Evolutionary conservation across 2,329 filamentous ascomycete species (phyloP).

Genomic region (Pseudocercospora macadamiae): DNA sequence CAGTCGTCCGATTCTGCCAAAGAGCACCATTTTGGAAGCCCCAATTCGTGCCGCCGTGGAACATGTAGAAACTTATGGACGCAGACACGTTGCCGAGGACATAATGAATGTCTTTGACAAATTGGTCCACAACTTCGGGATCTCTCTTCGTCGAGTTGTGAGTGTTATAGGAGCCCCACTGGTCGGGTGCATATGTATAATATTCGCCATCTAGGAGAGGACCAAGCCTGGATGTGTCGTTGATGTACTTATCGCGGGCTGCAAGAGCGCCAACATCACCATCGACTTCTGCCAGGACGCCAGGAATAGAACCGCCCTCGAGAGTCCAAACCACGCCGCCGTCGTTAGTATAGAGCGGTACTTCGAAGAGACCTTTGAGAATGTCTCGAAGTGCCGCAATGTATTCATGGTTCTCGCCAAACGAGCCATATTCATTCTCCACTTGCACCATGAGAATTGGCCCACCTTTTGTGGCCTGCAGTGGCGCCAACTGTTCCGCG

Average conservation of each 20-base stretch:
- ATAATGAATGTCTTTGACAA: conserved; percentile 33
- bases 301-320: conserved; percentile 48
- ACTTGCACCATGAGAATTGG: conserved; percentile 56
- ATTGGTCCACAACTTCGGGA: conserved; percentile 24
- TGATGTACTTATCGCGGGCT: conserved; percentile 49
- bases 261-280: conserved; percentile 49
- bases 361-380: conserved; percentile 47
- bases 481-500: conserved; percentile 40
- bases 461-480: conserved; percentile 49
- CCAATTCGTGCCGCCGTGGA: conserved; percentile 58
- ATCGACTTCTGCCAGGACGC: conserved; percentile 52
- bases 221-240: conserved; percentile 47
- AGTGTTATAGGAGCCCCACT: conserved; percentile 46
- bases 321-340: conserved; percentile 50
- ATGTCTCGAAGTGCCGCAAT: conserved; percentile 47
- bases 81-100: conserved; percentile 31
- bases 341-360: conserved; percentile 55
- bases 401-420: conserved; percentile 51
- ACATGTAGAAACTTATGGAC: conserved; percentile 57
- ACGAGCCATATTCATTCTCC: conserved; percentile 58
- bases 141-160: conserved; percentile 41
- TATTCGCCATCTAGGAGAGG: conserved; percentile 56
- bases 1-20: conserved; percentile 46
- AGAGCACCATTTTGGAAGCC: conserved; percentile 53
- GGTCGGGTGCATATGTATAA: conserved; percentile 50